Percentiles rank a stretch among this genome's conserved stretches.
phyloP scores from a whole-genome alignment of 805 yeast genomes.

The Sugiyamaella qingdaonensis region DNA sequence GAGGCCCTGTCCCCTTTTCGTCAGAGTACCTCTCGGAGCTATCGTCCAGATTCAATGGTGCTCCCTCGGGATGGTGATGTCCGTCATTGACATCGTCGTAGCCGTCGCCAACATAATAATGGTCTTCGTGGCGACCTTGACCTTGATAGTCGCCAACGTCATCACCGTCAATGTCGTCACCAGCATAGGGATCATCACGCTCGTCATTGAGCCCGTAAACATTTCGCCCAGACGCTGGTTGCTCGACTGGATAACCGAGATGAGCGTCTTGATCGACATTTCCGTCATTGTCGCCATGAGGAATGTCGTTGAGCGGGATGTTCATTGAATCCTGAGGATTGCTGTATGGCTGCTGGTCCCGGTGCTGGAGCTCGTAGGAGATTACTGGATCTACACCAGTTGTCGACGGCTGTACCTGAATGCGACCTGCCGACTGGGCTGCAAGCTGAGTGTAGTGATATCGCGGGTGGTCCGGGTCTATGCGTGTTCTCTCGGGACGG shows the following conservation, averaged over 20 bases:
- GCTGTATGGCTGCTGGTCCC: constrained; percentile 6
- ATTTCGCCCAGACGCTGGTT: constrained; percentile 39
- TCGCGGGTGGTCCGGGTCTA: constrained; percentile 65
- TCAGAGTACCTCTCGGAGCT: background rate
- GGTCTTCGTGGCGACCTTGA: background rate
- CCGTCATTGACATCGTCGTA: constrained; percentile 1
- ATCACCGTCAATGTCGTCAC: background rate
- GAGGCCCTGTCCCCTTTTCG: background rate
- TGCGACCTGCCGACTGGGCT: constrained; percentile 56
- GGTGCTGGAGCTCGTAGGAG: constrained; percentile 16
- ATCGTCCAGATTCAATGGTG: background rate
- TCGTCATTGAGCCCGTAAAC: constrained; percentile 63
- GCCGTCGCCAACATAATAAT: background rate
- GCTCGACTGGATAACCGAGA: background rate
- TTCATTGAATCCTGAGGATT: background rate
- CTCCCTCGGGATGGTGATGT: constrained; percentile 1
- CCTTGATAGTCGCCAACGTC: background rate
- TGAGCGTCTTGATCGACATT: background rate
- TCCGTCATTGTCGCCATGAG: constrained; percentile 9
- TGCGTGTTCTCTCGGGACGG: constrained; percentile 74
- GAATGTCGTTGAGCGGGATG: constrained; percentile 6
- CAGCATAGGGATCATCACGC: constrained; percentile 6
- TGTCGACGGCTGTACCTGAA: constrained; percentile 62
- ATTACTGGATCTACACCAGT: constrained; percentile 66
- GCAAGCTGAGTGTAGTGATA: constrained; percentile 75